A percentile compares a stretch with the other conserved stretches of the same genome.
Evolutionary conservation across 495 filamentous ascomycete genomes (phyloP).

Genomic region (Aspergillus olivimuriae): DNA sequence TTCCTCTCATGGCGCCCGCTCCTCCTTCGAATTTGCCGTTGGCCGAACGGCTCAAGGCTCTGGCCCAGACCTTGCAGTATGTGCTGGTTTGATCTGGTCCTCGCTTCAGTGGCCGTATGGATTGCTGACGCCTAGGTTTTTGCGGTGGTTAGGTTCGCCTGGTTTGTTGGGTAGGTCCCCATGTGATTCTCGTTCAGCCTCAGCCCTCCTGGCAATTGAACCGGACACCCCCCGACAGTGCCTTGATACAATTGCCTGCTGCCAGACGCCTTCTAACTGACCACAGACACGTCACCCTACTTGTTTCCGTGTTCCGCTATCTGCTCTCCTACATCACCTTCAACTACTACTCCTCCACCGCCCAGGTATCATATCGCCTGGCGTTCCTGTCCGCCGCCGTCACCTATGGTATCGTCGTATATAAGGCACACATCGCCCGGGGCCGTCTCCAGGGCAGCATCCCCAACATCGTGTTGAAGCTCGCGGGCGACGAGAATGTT

Average conservation of each 20-base stretch:
- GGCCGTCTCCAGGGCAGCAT: conserved; percentile 55
- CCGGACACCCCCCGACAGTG: too few species aligned
- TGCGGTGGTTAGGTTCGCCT: conserved; percentile 65
- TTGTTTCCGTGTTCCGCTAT: conserved; percentile 79
- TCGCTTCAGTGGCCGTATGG: conserved; percentile 34
- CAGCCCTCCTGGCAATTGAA: too few species aligned
- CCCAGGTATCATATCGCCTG: conserved; percentile 76
- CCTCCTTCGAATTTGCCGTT: conserved; percentile 65
- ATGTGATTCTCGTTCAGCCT: conserved; percentile 3
- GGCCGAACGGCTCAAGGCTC: conserved; percentile 60
- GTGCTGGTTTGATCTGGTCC: conserved; percentile 34
- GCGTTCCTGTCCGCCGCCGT: conserved; percentile 82
- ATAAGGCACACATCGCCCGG: conserved; percentile 88
- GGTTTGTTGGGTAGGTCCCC: conserved; percentile 81
- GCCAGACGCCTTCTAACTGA: conserved; percentile 22
- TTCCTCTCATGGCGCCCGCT: conserved; percentile 64
- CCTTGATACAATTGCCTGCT: too few species aligned
- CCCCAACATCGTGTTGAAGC: conserved; percentile 52
- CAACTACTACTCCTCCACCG: conserved; percentile 67
- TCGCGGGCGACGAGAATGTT: conserved; percentile 87
- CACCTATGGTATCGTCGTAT: conserved; percentile 98
- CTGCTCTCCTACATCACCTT: conserved; percentile 74
- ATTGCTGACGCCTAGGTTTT: too few species aligned
- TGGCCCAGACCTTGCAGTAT: conserved; percentile 87
- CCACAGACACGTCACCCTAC: conserved; percentile 70